Base-by-base conservation (phyloP, 192 early-diverging fungal species). In the Coemansia sp. region DNA sequence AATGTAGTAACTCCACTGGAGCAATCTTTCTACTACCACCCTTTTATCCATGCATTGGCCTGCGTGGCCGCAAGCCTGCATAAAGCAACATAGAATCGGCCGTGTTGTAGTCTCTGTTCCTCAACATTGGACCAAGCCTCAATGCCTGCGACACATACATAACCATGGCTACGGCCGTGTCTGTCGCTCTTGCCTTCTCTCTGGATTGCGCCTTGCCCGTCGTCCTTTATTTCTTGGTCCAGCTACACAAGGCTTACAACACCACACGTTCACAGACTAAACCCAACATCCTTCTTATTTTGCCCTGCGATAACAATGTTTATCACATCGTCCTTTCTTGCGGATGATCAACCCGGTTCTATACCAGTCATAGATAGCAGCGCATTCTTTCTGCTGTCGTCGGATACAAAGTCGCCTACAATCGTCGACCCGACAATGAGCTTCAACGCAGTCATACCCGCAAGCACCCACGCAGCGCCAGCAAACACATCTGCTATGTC, bases 1-100 rank as follows among this genome's bases (percentile, higher is more conserved):
- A 17, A 48, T 48, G 49, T 25, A 29, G 49, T 52, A 29, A 52
- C 49, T 52, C 15, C 23, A 52, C 49, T 52, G 49, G 9, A 20
- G 49, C 23, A 52, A 25, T 25, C 49, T 22, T 50, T 59, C 43
- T 48, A 48, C 42, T 66, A 23, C 40, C 20, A 23, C 29, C 22
- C 48, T 19, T 64, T 56, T 54, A 49, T 55, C 65, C 65, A 66
- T 66, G 45, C 65, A 66, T 58, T 52, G 55, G 17, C 22, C 55
- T 38, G 65, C 43, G 45, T 66, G 56, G 45, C 65, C 43, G 19
- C 45, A 66, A 58, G 56, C 42, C 65, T 29, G 52, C 34, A 46
- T 22, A 48, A 40, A 40, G 9, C 36, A 38, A 38, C 36, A 20
- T 20, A 23, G 19, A 6, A 23, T 23, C 48, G 19, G 48, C 14